These are phyloP conservation scores for Eutreptiella sp. DNA, from an alignment of 208 protist species.

Conservation along the genomic window DNA sequence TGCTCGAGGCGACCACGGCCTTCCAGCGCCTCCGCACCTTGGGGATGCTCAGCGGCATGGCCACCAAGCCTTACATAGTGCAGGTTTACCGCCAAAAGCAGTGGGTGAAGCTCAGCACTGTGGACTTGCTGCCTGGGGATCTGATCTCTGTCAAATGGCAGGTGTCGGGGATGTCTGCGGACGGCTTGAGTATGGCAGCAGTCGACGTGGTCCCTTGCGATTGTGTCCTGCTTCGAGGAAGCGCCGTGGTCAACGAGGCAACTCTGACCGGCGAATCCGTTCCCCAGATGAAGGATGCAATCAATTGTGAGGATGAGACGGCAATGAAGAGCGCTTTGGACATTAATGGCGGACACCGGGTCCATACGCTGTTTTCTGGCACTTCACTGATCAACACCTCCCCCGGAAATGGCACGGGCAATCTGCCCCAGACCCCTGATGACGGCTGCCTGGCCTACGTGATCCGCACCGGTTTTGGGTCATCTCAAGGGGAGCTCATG, in stretches of 20 bases:
- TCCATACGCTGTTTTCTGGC: too few species aligned
- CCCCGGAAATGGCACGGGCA: too few species aligned
- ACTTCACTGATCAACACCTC: too few species aligned
- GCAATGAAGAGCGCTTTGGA: too few species aligned
- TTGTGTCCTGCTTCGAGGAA: slow-evolving; percentile 7
- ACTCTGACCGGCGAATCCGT: slow-evolving; percentile 46
- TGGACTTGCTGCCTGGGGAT: slow-evolving; percentile 36
- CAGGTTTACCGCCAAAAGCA: slow-evolving; percentile 5
- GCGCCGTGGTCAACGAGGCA: slow-evolving; percentile 41
- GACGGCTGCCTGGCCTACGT: too few species aligned
- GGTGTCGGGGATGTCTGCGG: too few species aligned
- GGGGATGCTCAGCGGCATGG: slow-evolving; percentile 28
- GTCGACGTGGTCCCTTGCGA: slow-evolving; percentile 3
- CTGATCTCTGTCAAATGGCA: too few species aligned
- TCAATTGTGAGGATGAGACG: too few species aligned
- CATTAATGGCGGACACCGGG: too few species aligned
- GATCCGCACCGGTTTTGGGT: slow-evolving; percentile 11
- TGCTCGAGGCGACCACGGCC: slow-evolving; percentile 59
- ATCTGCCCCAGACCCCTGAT: too few species aligned
- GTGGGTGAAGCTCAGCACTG: slow-evolving; percentile 4
- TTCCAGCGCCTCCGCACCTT: slow-evolving; percentile 37
- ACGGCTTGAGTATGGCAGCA: too few species aligned
- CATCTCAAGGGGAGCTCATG: slow-evolving; percentile 46
- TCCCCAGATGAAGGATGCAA: slow-evolving; percentile 34
- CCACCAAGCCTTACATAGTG: slow-evolving; percentile 21